Evolutionary conservation across 2,329 filamentous ascomycete genomes (phyloP), one percentile per base, ranked within the genome.

Genomic region (Colletotrichum viniferum): DNA sequence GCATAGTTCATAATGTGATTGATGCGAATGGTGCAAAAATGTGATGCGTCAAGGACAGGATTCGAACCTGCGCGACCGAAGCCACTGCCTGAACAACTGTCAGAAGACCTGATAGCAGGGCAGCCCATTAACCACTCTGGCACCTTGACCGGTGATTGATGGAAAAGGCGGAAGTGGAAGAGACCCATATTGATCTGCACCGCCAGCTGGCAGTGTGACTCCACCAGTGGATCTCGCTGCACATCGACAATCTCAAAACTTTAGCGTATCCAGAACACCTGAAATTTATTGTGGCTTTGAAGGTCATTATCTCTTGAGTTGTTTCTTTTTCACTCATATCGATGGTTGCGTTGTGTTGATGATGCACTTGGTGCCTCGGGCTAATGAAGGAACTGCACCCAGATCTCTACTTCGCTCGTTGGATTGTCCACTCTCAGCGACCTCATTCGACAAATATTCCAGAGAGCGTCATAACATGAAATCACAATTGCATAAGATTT

Each of bases 41-140:
- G 24, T 4, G n/a, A n/a, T 26, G 12, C 36, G 65, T 60, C 65
- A 68, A 68, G 65, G 65, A 68, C 65, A 68, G 65, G 65, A 68
- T 68, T 68, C 65, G 52, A 68, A 68, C 65, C 52, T 68, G 65
- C 65, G 65, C 52, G 65, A 68, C 65, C 65, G 65, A 68, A 68
- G 52, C 65, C 65, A 68, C 65, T 68, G 52, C 65, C 65, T 68
- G 6, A 43, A 60, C 65, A 38, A 16, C 52, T 10, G n/a, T 60
- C 65, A 38, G 13, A 16, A n/a, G 32, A 38, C 4, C 21, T 58
- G 24, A 58, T 68, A 68, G 65, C 65, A 68, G 65, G 65, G 65
- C 65, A 68, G 65, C 65, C 65, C 65, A 68, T 60, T 68, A 68
- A 68, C 65, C 65, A 68, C 65, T 68, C 65, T 68, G 52, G 65